Conservation (phyloP, 495 filamentous ascomycete genomes). For the Aspergillus saccharolyticus region DNA sequence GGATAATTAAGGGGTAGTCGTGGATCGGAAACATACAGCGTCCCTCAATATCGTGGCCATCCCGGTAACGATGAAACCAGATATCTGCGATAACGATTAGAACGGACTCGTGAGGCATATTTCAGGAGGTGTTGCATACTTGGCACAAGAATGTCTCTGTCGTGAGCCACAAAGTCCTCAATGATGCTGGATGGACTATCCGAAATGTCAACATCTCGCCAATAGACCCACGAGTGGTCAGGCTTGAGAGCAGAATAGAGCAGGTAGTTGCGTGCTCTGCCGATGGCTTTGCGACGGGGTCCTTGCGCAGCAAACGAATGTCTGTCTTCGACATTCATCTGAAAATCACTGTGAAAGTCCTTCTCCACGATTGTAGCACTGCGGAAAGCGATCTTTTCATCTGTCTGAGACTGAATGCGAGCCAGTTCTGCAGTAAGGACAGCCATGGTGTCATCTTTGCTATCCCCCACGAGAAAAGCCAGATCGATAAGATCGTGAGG, state of each 20-base stretch:
- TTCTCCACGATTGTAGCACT: conserved; percentile 82
- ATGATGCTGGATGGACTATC: conserved; percentile 84
- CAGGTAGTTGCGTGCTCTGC: conserved; percentile 84
- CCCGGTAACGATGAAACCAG: conserved; percentile 93
- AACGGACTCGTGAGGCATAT: neutral
- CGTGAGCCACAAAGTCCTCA: conserved; percentile 92
- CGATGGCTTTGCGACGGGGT: conserved; percentile 86
- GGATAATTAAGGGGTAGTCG: conserved; percentile 4
- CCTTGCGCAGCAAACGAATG: conserved; percentile 86
- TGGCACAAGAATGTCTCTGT: conserved; percentile 88
- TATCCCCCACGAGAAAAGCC: conserved; percentile 90
- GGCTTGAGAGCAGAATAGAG: conserved; percentile 79
- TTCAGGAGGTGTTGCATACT: conserved; percentile 54
- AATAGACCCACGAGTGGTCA: conserved; percentile 98
- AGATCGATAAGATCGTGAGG: conserved; percentile 95
- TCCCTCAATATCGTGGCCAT: conserved; percentile 84
- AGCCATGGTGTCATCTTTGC: conserved; percentile 81
- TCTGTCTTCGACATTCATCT: conserved; percentile 72
- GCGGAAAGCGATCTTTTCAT: conserved; percentile 69
- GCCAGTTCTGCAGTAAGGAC: conserved; percentile 75
- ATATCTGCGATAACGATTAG: conserved; percentile 60
- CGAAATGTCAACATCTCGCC: conserved; percentile 94
- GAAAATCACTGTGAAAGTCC: conserved; percentile 68
- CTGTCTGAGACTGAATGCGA: conserved; percentile 77
- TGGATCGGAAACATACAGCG: conserved; percentile 59